phyloP scores from a whole-genome alignment of 495 filamentous ascomycete species.

The Hypoxylon trugodes region DNA sequence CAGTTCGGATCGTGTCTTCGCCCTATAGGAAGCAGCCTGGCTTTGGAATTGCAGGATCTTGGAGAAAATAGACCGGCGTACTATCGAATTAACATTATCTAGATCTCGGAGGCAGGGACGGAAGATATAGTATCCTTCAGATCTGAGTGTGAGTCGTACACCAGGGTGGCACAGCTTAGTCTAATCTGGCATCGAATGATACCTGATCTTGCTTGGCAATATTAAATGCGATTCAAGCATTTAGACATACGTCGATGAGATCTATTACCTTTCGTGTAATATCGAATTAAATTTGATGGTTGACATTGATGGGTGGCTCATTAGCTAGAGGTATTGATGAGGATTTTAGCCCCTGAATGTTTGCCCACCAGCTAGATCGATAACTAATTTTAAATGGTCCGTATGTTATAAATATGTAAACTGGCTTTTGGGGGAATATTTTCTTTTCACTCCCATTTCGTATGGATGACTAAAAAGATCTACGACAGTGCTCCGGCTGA shows the following conservation, averaged over 20 bases:
- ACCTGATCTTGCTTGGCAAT: slow-evolving; percentile 33
- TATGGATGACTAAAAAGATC: too few species aligned
- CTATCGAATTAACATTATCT: slow-evolving; percentile 5
- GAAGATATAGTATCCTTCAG: slow-evolving; percentile 15
- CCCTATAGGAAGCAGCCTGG: slow-evolving; percentile 21
- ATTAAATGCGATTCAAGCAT: slow-evolving; percentile 11
- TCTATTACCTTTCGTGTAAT: background rate
- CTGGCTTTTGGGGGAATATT: too few species aligned
- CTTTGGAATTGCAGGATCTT: slow-evolving; percentile 36
- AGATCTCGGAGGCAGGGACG: slow-evolving; percentile 12
- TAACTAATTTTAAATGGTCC: too few species aligned
- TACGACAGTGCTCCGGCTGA: too few species aligned
- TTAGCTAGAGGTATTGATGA: background rate
- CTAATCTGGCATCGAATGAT: slow-evolving; percentile 28
- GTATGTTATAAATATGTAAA: too few species aligned
- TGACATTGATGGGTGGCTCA: background rate
- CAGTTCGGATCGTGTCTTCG: slow-evolving; percentile 36
- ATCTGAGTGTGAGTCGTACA: slow-evolving; percentile 26
- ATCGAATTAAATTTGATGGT: background rate
- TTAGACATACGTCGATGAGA: background rate
- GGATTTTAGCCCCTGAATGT: background rate
- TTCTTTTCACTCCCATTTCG: too few species aligned
- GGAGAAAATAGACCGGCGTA: slow-evolving; percentile 15
- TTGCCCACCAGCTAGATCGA: too few species aligned
- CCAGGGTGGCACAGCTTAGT: slow-evolving; percentile 9